These are phyloP conservation scores for Rhodosporidiobolus odoratus DNA, from an alignment of 768 basidiomycete genomes.

Conservation along the genomic window DNA sequence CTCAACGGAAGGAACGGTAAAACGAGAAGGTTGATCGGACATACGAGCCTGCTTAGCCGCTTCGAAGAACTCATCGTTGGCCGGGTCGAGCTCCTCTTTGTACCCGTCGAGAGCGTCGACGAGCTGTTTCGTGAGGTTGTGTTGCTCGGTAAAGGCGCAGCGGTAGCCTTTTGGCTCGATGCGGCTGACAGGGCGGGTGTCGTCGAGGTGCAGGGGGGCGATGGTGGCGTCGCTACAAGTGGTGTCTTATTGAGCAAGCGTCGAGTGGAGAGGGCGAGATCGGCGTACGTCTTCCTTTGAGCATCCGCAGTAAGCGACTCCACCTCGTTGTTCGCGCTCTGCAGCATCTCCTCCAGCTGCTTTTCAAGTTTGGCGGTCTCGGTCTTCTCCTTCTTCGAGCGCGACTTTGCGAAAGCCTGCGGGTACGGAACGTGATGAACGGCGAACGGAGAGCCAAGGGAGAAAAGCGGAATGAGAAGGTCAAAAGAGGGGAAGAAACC, in stretches of 20 bases:
- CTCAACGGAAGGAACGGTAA: neutral
- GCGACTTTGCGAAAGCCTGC: neutral
- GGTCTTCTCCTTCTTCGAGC: constrained; percentile 1
- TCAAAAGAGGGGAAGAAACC: neutral
- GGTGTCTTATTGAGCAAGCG: accelerated
- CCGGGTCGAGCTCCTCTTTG: neutral
- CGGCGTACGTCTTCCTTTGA: neutral
- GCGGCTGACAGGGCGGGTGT: neutral
- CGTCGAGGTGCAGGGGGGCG: neutral
- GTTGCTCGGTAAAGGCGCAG: neutral
- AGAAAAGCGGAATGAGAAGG: neutral
- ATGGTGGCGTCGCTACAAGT: neutral
- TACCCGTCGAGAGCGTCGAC: neutral
- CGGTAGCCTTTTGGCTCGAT: neutral
- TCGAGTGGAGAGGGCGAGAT: neutral
- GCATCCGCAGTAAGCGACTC: neutral
- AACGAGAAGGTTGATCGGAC: too few species aligned
- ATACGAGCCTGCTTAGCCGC: constrained; percentile 2
- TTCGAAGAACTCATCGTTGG: neutral
- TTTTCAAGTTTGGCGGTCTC: neutral
- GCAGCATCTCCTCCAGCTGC: constrained; percentile 28
- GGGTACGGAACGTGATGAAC: neutral
- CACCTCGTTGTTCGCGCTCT: constrained; percentile 1
- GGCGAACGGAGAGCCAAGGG: neutral
- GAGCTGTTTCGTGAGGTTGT: neutral